Base-by-base conservation (phyloP, 768 basidiomycete genomes). In the Kockovaella imperatae region DNA sequence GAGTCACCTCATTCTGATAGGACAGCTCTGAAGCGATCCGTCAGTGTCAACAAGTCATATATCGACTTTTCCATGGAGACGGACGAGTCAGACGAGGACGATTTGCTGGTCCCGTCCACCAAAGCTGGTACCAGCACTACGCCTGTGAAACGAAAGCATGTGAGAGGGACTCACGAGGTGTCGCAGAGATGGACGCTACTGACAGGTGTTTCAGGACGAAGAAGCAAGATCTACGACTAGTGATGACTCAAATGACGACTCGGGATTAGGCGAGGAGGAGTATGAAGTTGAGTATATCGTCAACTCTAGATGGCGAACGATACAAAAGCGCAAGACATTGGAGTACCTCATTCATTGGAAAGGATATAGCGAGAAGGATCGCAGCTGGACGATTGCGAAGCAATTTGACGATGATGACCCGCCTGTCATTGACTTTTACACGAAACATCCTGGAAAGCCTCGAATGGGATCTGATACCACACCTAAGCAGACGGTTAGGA, bases 331-430 rank as follows among this genome's bases (percentile, higher is more conserved):
- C 31, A 24, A 50, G n/a, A 20, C 25, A 8, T 42, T 65, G 15
- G 57, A 65, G 39, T 65, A 42, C 34, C 38, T 53, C 5, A 50
- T 65, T 17, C 60, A 65, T 39, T 65, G 60, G 60, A 40, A 31
- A 5, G 60, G 58, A 10, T 65, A 65, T 51, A 25, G 29, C 21
- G 32, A 45, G 24, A 42, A 51, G 15, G 63, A 65, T 26, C 30
- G 56, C 10, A 54, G 52, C 6, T 65, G 63, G 63, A 62, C 57
- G 3, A 24, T 17, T 5, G 63, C 63, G 7, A 47, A 24, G 30
- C 50, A 65, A 42, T 62, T 65, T 30, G 57, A 65, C 8, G 49
- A 57, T 29, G 63, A 65, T 42, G 63, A 65, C 53, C 55, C 53
- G 20, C 57, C 56, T 14, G 63, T 65, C 6, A 6, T 53, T 1